These are phyloP conservation scores for Colletotrichum australisinense DNA, from an alignment of 2,329 filamentous ascomycete species.

Conservation along the genomic window DNA sequence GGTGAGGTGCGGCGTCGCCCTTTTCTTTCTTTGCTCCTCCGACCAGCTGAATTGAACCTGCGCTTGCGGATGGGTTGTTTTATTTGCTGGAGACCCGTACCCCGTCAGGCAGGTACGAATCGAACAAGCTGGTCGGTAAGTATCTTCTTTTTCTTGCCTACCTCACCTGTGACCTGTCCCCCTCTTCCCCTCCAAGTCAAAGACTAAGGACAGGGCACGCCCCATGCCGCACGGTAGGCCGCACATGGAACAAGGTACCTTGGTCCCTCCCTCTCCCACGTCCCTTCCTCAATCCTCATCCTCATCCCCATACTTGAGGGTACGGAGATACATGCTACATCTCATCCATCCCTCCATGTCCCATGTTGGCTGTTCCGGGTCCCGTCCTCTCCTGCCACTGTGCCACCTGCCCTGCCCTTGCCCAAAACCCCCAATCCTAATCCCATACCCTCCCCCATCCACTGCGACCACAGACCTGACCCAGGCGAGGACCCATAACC, in stretches of 20 bases:
- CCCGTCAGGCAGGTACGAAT: not conserved
- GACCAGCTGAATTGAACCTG: not conserved
- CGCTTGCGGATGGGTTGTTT: not conserved
- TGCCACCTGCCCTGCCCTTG: not conserved
- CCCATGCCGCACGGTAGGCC: no score
- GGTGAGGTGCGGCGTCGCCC: not conserved
- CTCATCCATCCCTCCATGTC: not conserved
- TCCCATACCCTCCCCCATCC: slow-evolving; percentile 8
- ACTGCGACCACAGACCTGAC: not conserved
- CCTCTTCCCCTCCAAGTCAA: not conserved
- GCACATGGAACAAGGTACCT: slow-evolving; percentile 14
- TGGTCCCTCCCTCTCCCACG: slow-evolving; percentile 5
- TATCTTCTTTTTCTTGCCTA: not conserved
- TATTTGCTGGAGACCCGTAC: slow-evolving; percentile 1
- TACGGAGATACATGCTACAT: no score
- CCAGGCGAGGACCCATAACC: not conserved
- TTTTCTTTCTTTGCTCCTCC: not conserved
- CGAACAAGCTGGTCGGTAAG: not conserved
- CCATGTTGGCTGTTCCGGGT: not conserved
- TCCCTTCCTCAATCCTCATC: not conserved
- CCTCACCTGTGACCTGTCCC: not conserved
- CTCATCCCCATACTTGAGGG: not conserved
- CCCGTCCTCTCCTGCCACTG: not conserved
- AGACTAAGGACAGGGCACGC: not conserved
- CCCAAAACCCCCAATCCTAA: not conserved